Evolutionary conservation across 805 yeast species (phyloP), one percentile per base, ranked within the genome.

Genomic region (Candida parachauliodes): DNA sequence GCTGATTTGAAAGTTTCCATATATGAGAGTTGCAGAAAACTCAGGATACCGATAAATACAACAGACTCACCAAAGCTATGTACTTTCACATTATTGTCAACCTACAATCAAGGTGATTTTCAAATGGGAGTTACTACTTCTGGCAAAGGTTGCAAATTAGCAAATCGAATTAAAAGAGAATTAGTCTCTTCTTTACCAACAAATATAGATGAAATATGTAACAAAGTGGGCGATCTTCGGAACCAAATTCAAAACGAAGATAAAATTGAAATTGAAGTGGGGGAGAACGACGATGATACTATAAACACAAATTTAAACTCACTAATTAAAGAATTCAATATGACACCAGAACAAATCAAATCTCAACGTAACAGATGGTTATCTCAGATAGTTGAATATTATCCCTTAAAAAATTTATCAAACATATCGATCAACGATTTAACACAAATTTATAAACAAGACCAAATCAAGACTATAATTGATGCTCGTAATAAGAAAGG

Each of bases 111-210:
- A 40, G 93, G 94, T 5, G 78, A 75, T 36, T 78, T 89, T 59
- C 91, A 85, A 56, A 48, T 89, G 36, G 94, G 95, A 1, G 77
- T 89, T 8, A 79, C 91, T 2, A 89, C 97, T 0, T 76, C 81
- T 18, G 95, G 96, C 0, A 84, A 84, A 60, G 96, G 97, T 4
- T 89, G 97, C 62, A 77, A 87, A 36, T 65, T 89, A 36, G 95
- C 96, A 1, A 76, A 80, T 38, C 70, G 95, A 48, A 73, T 89
- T 49, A 83, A 80, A 49, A 67, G 97, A 45, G 94, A 85, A 43
- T 60, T 87, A 28, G 76, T 78, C 1, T 66, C 75, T 21, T 59
- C 72, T 4, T 62, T 89, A 32, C 96, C 97, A 0, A 47, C 65
- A 3, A 77, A 88, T 49, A 74, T 89, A 15, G 89, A 81, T 14